Percentiles rank a stretch among this genome's conserved stretches.
These are phyloP conservation scores for Chalciporus sphaerocephalus DNA, from an alignment of 768 basidiomycete genomes.

Conservation along the genomic window DNA sequence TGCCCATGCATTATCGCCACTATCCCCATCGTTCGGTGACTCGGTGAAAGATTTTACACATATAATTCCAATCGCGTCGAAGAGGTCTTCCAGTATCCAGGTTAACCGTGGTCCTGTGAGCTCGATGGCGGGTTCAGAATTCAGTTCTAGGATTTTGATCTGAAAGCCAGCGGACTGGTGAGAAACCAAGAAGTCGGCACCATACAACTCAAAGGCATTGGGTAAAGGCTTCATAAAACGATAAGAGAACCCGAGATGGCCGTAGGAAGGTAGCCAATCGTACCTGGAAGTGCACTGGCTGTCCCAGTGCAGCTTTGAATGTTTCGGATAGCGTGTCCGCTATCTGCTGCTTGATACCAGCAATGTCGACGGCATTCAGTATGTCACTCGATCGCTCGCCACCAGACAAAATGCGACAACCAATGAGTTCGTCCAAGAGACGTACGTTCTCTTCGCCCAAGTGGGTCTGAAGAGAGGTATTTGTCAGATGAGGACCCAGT, in stretches of 20 bases:
- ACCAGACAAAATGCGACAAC: slow-evolving; percentile 49
- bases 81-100: slow-evolving; percentile 79
- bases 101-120: slow-evolving; percentile 80
- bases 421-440: slow-evolving; percentile 75
- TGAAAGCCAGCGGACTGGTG: slow-evolving; percentile 41
- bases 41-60: slow-evolving; percentile 63
- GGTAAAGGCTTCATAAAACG: slow-evolving; percentile 56
- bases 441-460: slow-evolving; percentile 68
- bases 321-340: slow-evolving; percentile 67
- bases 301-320: slow-evolving; percentile 80
- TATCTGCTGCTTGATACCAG: slow-evolving; percentile 57
- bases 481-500: slow-evolving; percentile 80
- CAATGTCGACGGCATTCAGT: slow-evolving; percentile 35
- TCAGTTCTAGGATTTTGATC: slow-evolving; percentile 83
- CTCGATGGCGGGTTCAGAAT: slow-evolving; percentile 94
- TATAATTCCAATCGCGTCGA: slow-evolving; percentile 61
- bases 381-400: slow-evolving; percentile 20
- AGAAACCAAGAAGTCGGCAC: slow-evolving; percentile 84
- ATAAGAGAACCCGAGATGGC: not conserved
- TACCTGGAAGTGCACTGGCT: slow-evolving; percentile 84
- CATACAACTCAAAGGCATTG: slow-evolving; percentile 94
- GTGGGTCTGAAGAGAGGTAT: slow-evolving; percentile 79
- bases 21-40: slow-evolving; percentile 1
- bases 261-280: slow-evolving; percentile 4
- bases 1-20: slow-evolving; percentile 34